Base-by-base conservation (phyloP, 352 stramenopile genomes). In the Pythium graminicola region DNA sequence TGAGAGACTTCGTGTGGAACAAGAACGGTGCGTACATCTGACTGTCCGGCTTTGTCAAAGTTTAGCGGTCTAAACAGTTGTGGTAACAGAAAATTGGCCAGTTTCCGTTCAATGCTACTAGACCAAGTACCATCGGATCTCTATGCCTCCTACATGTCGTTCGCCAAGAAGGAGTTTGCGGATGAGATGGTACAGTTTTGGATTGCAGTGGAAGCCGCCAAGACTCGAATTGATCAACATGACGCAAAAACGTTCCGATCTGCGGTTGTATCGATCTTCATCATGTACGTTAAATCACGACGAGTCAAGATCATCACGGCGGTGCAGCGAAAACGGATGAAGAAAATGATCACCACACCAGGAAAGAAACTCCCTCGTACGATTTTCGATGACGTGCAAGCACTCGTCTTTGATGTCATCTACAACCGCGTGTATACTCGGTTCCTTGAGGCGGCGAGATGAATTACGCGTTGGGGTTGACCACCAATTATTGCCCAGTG, bases 301-400 rank as follows among this genome's bases (percentile, higher is more conserved):
- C 66, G 75, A 5, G 62, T 89, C 24, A 82, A 79, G 42, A 59
- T 84, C 13, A 75, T 83, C 47, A 88, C 77, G 5, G 72, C 73
- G 1, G 71, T 72, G 4, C 75, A 86, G 43, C 70, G 70, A 41
- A 89, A 86, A 46, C 74, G 70, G 29, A 82, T 89, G 51, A 81
- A 85, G 50, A 81, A 82, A 13, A 49, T 51, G 23, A 83, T 86
- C 53, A 86, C 77, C 3, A 82, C 64, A 5, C 73, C 75, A 1
- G 73, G 64, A 27, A 81, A 73, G 32, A 79, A 72, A 24, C 33
- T 89, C 19, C 64, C 65, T 0, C 24, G 26, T 0, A 57, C 50
- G 1, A 62, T 89, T 5, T 86, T 71, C 51, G 71, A 86, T 45
- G 77, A 89, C 6, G 52, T 77, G 0, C 73, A 84, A 42, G 33